Evolutionary conservation across 2,329 filamentous ascomycete genomes (phyloP), one percentile per base, ranked within the genome.

Genomic region (Cercospora zeina): DNA sequence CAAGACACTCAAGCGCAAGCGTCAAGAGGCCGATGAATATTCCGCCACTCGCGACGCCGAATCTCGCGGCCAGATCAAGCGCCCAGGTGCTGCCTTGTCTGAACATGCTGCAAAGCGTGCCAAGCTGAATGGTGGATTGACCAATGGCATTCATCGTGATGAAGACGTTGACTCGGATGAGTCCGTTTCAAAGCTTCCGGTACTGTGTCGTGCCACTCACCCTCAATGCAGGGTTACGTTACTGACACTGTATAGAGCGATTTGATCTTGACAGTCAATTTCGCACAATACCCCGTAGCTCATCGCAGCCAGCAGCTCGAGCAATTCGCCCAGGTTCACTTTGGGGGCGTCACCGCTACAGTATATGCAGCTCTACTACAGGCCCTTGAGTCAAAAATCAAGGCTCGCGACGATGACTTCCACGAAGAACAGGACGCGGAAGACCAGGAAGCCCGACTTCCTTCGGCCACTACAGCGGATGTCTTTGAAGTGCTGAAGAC

Each of bases 241-340:
- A 63, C 68, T 71, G 61, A 70, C 65, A 65, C 53, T 64, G 60
- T 67, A 16, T 72, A 96, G 87, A 83, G 86, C 54, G 84, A 89
- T 62, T 80, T 92, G 66, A 82, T 93, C 36, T 80, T 97, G 54
- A 86, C 88, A 30, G 81, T 97, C 59, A 97, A 96, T 73, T 88
- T 91, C 71, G 89, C 93, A 60, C 96, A 93, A 75, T 90, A 91
- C 62, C 81, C 88, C 6, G 90, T 97, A 9, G 87, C 90, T 54
- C 81, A 96, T 65, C 90, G 93, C 61, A 96, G 91, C 70, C 84
- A 88, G 66, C 85, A 87, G 19, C 85, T 97, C 2, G 85, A 88
- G 57, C 82, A 86, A n/a, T 84, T 92, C 61, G 91, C 87, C 1
- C 82, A 87, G 56, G 85, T 89, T 58, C 81, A 84, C 33, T 83